Evolutionary conservation across 306 rosid genomes (phyloP).

Genomic region (apple (Malus domestica)): ASM211411v1 NC_041794.1:1077001-1077500

Average conservation of each 20-base stretch:
- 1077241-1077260: background rate
- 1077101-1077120: constrained; percentile 39
- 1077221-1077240: background rate
- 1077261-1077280: background rate
- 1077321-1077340: background rate
- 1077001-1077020: constrained; percentile 90
- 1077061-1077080: constrained; percentile 72
- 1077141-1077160: background rate
- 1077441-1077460: background rate
- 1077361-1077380: background rate
- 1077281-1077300: background rate
- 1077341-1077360: background rate
- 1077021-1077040: constrained; percentile 91
- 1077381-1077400: background rate
- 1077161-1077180: background rate
- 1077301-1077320: background rate
- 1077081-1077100: constrained; percentile 66
- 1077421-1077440: background rate
- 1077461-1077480: background rate
- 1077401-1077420: background rate
- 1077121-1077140: background rate
- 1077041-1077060: constrained; percentile 81
- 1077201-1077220: background rate
- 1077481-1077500: background rate
- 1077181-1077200: background rate